These are phyloP conservation scores for Brettanomyces bruxellensis DNA, from an alignment of 805 yeast species.

Conservation along the genomic window DNA sequence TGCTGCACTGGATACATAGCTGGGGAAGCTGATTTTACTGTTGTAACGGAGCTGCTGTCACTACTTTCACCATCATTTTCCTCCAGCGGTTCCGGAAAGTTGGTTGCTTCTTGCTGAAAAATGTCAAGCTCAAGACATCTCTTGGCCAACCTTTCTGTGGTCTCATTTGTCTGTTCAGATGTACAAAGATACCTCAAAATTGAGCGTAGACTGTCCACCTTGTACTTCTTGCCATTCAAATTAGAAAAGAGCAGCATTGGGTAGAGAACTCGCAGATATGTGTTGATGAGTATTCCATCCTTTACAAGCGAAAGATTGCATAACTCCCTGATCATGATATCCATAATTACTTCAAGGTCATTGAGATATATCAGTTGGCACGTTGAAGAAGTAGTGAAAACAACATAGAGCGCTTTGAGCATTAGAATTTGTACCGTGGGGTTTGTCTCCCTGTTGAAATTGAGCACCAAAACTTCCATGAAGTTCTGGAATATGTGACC, in stretches of 20 bases:
- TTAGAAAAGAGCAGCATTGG: conserved; percentile 66
- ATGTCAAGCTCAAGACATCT: conserved; percentile 24
- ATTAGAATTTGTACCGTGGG: conserved; percentile 66
- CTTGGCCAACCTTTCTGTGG: conserved; percentile 33
- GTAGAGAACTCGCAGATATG: conserved; percentile 64
- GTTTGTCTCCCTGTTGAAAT: conserved; percentile 71
- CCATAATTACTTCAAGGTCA: conserved; percentile 76
- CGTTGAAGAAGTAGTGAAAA: conserved; percentile 60
- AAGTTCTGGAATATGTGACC: conserved; percentile 40
- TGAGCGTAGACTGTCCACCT: conserved; percentile 41
- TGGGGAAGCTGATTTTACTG: neutral
- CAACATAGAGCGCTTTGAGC: conserved; percentile 65
- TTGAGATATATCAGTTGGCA: conserved; percentile 68
- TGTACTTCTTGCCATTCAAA: conserved; percentile 46
- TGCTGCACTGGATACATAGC: too few species aligned
- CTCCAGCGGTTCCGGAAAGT: neutral
- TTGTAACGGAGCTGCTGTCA: neutral
- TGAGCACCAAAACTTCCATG: conserved; percentile 60
- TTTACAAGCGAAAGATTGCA: conserved; percentile 51
- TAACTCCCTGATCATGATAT: conserved; percentile 74
- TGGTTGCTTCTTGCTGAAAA: conserved; percentile 4
- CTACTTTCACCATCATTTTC: neutral
- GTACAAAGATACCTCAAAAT: conserved; percentile 40
- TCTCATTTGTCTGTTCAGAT: conserved; percentile 27
- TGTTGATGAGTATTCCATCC: conserved; percentile 50